Percentiles rank a stretch among this genome's conserved stretches.
These are phyloP conservation scores for Venturia carpophila DNA, from an alignment of 2,329 filamentous ascomycete species.

Conservation along the genomic window DNA sequence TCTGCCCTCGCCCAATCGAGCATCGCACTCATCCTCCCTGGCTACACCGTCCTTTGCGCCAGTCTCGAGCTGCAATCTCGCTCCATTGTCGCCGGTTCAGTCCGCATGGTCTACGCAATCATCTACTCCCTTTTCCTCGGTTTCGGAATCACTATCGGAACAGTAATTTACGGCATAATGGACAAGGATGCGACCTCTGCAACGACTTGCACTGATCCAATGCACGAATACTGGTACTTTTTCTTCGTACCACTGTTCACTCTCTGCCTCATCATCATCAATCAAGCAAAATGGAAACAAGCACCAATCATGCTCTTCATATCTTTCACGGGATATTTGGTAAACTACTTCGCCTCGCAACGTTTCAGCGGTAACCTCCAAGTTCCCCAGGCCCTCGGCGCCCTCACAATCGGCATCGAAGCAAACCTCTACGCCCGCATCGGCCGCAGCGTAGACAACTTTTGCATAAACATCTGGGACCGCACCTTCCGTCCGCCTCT, in stretches of 20 bases:
- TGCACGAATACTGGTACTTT: slow-evolving; percentile 52
- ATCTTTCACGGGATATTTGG: slow-evolving; percentile 63
- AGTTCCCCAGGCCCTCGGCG: slow-evolving; percentile 69
- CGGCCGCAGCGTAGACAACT: slow-evolving; percentile 52
- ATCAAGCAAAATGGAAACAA: slow-evolving; percentile 74
- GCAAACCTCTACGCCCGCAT: slow-evolving; percentile 71
- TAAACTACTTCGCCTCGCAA: slow-evolving; percentile 63
- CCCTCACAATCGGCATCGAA: slow-evolving; percentile 65
- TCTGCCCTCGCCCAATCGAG: slow-evolving; percentile 43
- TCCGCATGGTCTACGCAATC: slow-evolving; percentile 46
- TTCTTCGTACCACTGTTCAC: slow-evolving; percentile 68
- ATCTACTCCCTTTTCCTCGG: slow-evolving; percentile 47
- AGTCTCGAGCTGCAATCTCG: slow-evolving; percentile 42
- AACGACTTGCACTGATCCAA: slow-evolving; percentile 38
- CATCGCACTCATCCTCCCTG: slow-evolving; percentile 44
- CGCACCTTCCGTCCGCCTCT: slow-evolving; percentile 38
- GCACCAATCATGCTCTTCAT: slow-evolving; percentile 69
- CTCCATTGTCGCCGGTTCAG: slow-evolving; percentile 43
- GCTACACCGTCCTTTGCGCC: slow-evolving; percentile 44
- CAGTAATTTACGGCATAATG: slow-evolving; percentile 42
- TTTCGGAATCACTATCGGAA: slow-evolving; percentile 45
- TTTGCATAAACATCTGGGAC: slow-evolving; percentile 48
- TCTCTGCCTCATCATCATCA: slow-evolving; percentile 66
- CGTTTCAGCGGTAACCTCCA: slow-evolving; percentile 64
- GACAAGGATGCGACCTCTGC: slow-evolving; percentile 40